Percentiles rank a stretch among this genome's conserved stretches.
These are phyloP conservation scores for Zygotorulaspora florentina DNA, from an alignment of 805 yeast species.

Conservation along the genomic window DNA sequence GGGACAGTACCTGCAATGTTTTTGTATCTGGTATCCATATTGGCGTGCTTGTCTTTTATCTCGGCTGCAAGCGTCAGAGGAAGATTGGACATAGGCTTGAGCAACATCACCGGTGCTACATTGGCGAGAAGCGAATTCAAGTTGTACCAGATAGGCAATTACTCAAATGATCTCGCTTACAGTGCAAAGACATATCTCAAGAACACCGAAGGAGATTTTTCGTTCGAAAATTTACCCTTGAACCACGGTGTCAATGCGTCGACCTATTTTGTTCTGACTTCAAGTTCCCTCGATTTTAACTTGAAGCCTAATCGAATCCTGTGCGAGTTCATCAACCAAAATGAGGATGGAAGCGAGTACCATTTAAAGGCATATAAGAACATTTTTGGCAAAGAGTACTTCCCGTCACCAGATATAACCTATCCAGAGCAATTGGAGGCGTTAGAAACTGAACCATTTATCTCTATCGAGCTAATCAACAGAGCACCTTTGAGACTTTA, in stretches of 20 bases:
- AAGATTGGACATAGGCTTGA: slow-evolving; percentile 22
- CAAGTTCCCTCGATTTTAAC: slow-evolving; percentile 32
- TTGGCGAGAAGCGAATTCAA: slow-evolving; percentile 24
- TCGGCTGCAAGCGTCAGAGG: slow-evolving; percentile 28
- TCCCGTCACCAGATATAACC: slow-evolving; percentile 31
- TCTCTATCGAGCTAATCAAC: slow-evolving; percentile 26
- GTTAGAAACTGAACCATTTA: slow-evolving; percentile 19
- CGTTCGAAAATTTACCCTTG: slow-evolving; percentile 28
- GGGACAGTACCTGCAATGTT: neutral
- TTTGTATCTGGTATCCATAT: slow-evolving; percentile 6
- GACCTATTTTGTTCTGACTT: slow-evolving; percentile 28
- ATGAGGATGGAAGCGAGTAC: slow-evolving; percentile 18
- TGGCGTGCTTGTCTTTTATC: slow-evolving; percentile 6
- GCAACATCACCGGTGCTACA: slow-evolving; percentile 19
- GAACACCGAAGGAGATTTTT: slow-evolving; percentile 26
- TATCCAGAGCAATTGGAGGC: slow-evolving; percentile 30
- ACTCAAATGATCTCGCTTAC: slow-evolving; percentile 13
- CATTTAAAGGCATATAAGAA: slow-evolving; percentile 28
- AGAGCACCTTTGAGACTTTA: slow-evolving; percentile 35
- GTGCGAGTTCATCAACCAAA: slow-evolving; percentile 19
- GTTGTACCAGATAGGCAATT: slow-evolving; percentile 28
- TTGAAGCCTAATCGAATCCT: slow-evolving; percentile 34
- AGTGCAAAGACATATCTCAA: slow-evolving; percentile 10
- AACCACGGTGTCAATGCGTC: slow-evolving; percentile 24
- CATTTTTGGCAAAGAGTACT: slow-evolving; percentile 33